phyloP scores from a whole-genome alignment of 2,329 filamentous ascomycete genomes.

The Thermothelomyces thermophilus region DNA sequence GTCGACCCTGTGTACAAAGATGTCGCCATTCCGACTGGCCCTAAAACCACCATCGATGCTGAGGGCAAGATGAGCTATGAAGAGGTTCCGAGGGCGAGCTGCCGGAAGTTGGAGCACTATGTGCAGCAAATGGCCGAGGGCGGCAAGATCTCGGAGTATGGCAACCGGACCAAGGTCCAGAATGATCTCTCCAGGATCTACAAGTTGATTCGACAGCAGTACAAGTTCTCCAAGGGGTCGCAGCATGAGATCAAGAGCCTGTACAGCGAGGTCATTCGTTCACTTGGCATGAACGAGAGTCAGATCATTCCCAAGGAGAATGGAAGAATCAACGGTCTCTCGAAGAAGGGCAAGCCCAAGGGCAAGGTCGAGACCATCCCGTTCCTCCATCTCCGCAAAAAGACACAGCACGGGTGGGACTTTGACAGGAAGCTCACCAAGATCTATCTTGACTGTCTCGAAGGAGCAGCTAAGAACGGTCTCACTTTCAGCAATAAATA shows the following conservation, averaged over 20 bases:
- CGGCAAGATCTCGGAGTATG: constrained; percentile 97
- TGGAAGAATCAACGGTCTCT: constrained; percentile 49
- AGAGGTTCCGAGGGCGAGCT: constrained; percentile 78
- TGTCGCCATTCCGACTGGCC: constrained; percentile 84
- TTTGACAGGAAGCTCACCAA: constrained; percentile 99
- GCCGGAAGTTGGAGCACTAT: constrained; percentile 96
- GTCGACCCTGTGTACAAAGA: constrained; percentile 91
- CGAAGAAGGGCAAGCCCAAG: constrained; percentile 58
- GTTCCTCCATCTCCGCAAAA: constrained; percentile 94
- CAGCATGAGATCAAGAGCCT: constrained; percentile 94
- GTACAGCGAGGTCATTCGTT: constrained; percentile 90
- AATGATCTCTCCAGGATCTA: constrained; percentile 92
- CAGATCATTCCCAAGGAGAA: constrained; percentile 91
- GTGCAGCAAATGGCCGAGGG: constrained; percentile 98
- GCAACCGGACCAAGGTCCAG: constrained; percentile 96
- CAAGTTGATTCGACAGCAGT: constrained; percentile 96
- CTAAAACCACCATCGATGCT: constrained; percentile 84
- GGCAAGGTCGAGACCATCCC: constrained; percentile 96
- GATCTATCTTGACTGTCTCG: constrained; percentile 84
- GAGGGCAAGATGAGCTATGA: constrained; percentile 90
- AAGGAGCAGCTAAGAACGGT: constrained; percentile 79
- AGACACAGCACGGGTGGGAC: constrained; percentile 90
- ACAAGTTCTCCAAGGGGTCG: constrained; percentile 93
- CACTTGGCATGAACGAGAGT: constrained; percentile 94
- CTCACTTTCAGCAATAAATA: constrained; percentile 93